phyloP scores from a whole-genome alignment of 2,329 filamentous ascomycete genomes.

The Talaromyces verruculosus region DNA sequence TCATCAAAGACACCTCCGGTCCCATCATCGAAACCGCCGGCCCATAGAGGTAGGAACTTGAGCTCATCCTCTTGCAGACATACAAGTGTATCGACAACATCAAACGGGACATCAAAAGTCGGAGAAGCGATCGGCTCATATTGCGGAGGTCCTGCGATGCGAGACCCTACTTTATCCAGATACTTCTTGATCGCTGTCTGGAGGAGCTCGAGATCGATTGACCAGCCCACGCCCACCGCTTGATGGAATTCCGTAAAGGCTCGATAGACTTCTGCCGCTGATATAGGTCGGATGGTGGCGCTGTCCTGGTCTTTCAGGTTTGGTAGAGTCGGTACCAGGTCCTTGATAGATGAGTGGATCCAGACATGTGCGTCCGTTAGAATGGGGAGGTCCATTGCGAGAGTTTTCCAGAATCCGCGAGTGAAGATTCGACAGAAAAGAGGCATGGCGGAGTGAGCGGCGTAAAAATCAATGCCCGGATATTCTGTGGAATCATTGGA shows the following conservation, averaged over 20 bases:
- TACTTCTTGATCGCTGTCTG: neutral
- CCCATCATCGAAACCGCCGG: conserved; percentile 57
- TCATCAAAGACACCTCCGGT: conserved; percentile 52
- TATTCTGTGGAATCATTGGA: neutral
- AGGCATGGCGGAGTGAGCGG: conserved; percentile 24
- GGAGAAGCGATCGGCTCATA: neutral
- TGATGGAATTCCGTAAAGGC: neutral
- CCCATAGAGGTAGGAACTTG: conserved; percentile 65
- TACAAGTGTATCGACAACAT: conserved; percentile 47
- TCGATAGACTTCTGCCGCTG: neutral
- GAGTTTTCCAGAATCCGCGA: conserved; percentile 33
- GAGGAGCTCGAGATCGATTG: neutral
- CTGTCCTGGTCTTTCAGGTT: conserved; percentile 12
- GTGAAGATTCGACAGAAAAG: conserved; percentile 32
- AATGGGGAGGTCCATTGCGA: conserved; percentile 5
- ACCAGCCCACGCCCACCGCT: neutral
- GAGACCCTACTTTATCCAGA: neutral
- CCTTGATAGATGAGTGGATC: conserved; percentile 3
- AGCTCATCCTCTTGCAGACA: conserved; percentile 58
- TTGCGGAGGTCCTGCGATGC: neutral
- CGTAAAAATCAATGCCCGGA: conserved; percentile 19
- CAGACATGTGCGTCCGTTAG: conserved; percentile 9
- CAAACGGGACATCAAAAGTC: conserved; percentile 21
- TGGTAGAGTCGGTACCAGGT: conserved; percentile 7
- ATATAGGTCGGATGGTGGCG: conserved; percentile 2